Conservation (phyloP, 2,329 filamentous ascomycete species). For the Nakataea oryzae region DNA sequence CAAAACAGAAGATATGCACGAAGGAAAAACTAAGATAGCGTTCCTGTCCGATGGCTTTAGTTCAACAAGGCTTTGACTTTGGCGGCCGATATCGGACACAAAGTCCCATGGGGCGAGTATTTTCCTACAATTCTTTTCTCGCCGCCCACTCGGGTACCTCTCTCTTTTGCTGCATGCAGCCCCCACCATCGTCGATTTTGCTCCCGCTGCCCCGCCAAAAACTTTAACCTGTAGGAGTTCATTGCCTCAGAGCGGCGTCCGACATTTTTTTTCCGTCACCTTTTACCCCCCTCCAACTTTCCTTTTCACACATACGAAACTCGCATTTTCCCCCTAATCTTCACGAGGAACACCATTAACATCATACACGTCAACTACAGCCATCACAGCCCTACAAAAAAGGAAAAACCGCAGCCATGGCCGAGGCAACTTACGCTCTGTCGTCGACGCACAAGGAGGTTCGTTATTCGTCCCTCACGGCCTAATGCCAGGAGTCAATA, state of each 20-base stretch:
- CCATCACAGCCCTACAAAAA: not conserved
- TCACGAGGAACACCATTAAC: not conserved
- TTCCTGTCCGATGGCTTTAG: too few relatives aligned
- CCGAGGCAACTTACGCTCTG: conserved; percentile 34
- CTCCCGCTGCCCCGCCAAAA: not conserved
- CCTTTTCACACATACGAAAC: not conserved
- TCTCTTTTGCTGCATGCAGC: not conserved
- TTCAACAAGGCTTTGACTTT: not conserved
- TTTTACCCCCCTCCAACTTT: not conserved
- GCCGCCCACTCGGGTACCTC: too few relatives aligned
- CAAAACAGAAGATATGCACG: too few relatives aligned
- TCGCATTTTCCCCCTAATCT: not conserved
- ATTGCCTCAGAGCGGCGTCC: not conserved
- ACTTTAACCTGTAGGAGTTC: not conserved
- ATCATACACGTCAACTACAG: not conserved
- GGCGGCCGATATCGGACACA: not conserved
- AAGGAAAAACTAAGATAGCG: not conserved
- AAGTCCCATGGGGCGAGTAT: not conserved
- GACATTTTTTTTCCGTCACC: conserved; percentile 1
- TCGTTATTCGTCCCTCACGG: conserved; percentile 11
- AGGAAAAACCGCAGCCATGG: not conserved
- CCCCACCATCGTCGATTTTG: not conserved
- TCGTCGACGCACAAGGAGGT: conserved; percentile 45
- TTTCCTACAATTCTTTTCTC: not conserved
- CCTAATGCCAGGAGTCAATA: not conserved